Conservation (phyloP, 2,329 filamentous ascomycete genomes). For the Calonectria hongkongensis region DNA sequence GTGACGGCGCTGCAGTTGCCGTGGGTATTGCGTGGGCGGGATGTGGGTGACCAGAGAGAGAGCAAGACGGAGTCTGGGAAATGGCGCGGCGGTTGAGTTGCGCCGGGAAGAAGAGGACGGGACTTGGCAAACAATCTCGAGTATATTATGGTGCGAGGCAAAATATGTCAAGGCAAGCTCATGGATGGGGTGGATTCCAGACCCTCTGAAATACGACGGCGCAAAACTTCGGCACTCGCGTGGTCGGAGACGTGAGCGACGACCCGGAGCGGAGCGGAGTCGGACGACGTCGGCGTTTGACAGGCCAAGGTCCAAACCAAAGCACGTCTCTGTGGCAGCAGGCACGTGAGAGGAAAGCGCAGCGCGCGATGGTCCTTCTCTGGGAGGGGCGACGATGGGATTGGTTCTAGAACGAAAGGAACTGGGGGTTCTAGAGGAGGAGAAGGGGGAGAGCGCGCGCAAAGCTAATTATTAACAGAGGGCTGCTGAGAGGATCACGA, state of each 20-base stretch:
- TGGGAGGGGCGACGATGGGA: neutral
- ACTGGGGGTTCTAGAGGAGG: slow-evolving; percentile 22
- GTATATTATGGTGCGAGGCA: slow-evolving; percentile 11
- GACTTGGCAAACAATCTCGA: slow-evolving; percentile 6
- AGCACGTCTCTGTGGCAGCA: no score
- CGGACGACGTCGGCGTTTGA: slow-evolving; percentile 27
- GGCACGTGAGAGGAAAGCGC: slow-evolving; percentile 10
- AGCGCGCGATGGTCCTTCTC: neutral
- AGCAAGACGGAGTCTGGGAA: slow-evolving; percentile 23
- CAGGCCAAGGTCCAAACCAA: neutral
- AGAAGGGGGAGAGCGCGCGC: slow-evolving; percentile 5
- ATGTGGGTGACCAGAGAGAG: neutral
- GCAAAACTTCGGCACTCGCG: slow-evolving; percentile 27
- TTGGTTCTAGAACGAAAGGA: slow-evolving; percentile 6
- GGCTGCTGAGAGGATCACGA: slow-evolving; percentile 40
- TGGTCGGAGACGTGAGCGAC: slow-evolving; percentile 44
- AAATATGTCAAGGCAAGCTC: slow-evolving; percentile 8
- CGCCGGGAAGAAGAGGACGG: neutral
- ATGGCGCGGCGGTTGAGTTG: slow-evolving; percentile 16
- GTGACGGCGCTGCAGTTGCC: slow-evolving; percentile 16
- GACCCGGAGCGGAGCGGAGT: slow-evolving; percentile 46
- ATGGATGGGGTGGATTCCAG: slow-evolving; percentile 9
- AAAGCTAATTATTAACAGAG: slow-evolving; percentile 42
- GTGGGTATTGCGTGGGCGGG: slow-evolving; percentile 26
- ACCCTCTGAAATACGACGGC: slow-evolving; percentile 4